Conservation (phyloP, 1,284 basidiomycete species). For the Veloboletus limbatus region DNA sequence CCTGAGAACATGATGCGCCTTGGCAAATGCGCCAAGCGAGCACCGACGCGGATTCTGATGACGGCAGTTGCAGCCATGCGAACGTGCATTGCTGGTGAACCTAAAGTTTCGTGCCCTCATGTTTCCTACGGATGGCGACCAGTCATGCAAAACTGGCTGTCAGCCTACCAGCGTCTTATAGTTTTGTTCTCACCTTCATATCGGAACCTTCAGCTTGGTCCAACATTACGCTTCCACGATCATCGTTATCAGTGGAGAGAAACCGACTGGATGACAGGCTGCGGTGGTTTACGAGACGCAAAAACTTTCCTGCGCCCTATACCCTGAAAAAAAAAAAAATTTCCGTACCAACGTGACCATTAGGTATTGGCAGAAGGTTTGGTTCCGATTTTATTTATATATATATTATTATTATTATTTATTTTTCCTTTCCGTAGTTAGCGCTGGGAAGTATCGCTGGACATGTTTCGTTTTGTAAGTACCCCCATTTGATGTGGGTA, state of each 20-base stretch:
- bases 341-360: constrained; percentile 19
- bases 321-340: constrained; percentile 11
- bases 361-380: constrained; percentile 19
- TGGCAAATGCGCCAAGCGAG: no score
- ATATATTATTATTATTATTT: no score
- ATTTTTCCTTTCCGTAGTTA: constrained; percentile 2
- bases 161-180: no score
- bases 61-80: constrained; percentile 13
- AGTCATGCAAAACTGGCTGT: constrained; percentile 3
- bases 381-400: constrained; percentile 6
- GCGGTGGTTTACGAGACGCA: constrained; percentile 19
- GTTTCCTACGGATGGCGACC: no score
- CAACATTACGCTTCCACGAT: constrained; percentile 19
- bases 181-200: constrained; percentile 7
- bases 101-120: constrained; percentile 3
- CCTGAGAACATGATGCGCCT: no score
- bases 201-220: not conserved
- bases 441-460: no score
- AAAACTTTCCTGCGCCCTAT: constrained; percentile 27
- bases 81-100: not conserved
- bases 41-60: no score
- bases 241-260: constrained; percentile 18
- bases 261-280: constrained; percentile 17
- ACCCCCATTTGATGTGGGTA: constrained; percentile 10
- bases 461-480: constrained; percentile 1